A percentile compares a stretch with the other conserved stretches of the same genome.
Evolutionary conservation across 306 rosid genomes (phyloP).

Genomic region (Glycyrrhiza uralensis): DNA sequence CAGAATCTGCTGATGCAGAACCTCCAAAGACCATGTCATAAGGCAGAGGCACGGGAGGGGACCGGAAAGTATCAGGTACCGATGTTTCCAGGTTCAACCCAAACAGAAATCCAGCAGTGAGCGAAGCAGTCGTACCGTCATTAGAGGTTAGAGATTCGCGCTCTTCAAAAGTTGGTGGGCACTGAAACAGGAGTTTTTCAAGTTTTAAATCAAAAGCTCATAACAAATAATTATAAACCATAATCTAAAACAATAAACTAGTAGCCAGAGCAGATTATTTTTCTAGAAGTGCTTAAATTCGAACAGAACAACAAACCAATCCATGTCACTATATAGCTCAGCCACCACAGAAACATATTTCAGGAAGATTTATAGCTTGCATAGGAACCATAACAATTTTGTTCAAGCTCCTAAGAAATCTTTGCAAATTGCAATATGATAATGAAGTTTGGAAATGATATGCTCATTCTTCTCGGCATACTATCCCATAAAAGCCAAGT

Average conservation of each 20-base stretch:
- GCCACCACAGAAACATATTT: neutral
- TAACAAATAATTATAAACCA: neutral
- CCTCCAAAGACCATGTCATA: slow-evolving; percentile 62
- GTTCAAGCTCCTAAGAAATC: slow-evolving; percentile 3
- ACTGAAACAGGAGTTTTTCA: slow-evolving; percentile 45
- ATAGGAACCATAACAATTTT: neutral
- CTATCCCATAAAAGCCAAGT: neutral
- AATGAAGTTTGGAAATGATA: neutral
- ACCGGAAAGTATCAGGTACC: slow-evolving; percentile 63
- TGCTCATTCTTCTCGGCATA: neutral
- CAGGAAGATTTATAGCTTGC: neutral
- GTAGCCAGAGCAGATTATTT: neutral
- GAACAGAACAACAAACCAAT: neutral
- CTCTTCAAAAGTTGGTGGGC: slow-evolving; percentile 60
- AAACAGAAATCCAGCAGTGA: slow-evolving; percentile 52
- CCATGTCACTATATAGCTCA: neutral
- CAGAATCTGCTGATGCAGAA: slow-evolving; percentile 48
- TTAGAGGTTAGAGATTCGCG: slow-evolving; percentile 44
- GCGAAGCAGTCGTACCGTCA: slow-evolving; percentile 36
- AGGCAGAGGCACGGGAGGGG: slow-evolving; percentile 83
- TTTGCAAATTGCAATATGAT: neutral
- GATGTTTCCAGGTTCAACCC: slow-evolving; percentile 50
- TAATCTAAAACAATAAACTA: neutral
- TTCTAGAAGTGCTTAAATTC: neutral
- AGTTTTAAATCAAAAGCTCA: neutral